Conservation (phyloP, 148 eudicot genomes). For the Tetragonia tetragonoides region DNA sequence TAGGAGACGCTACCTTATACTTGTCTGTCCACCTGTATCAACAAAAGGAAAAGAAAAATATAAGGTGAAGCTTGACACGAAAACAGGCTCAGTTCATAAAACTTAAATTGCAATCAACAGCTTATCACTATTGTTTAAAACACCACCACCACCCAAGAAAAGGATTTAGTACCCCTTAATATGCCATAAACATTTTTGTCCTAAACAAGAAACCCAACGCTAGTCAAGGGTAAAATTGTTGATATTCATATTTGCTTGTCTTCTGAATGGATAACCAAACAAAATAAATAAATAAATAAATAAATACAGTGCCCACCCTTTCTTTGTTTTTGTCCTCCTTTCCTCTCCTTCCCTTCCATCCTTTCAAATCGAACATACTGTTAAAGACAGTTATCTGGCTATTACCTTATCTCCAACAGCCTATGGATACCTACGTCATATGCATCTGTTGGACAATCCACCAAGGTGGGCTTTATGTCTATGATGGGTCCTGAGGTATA, state of each 20-base stretch:
- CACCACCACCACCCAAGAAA: neutral
- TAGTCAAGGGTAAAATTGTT: too few species aligned
- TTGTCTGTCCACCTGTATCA: slow-evolving; percentile 96
- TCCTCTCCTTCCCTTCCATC: neutral
- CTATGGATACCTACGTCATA: neutral
- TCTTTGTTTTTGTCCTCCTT: neutral
- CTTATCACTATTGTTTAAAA: neutral
- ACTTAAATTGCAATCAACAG: neutral
- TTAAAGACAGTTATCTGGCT: neutral
- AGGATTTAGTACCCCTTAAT: neutral
- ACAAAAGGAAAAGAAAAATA: slow-evolving; percentile 22
- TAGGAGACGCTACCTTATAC: slow-evolving; percentile 72
- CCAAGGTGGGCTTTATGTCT: neutral
- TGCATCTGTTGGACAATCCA: neutral
- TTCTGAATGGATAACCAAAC: neutral
- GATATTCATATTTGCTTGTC: too few species aligned
- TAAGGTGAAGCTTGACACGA: slow-evolving; percentile 8
- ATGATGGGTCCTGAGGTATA: neutral
- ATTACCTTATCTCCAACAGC: neutral
- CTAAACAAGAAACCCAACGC: too few species aligned
- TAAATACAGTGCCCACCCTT: too few species aligned
- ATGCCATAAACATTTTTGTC: too few species aligned
- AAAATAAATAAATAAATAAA: neutral
- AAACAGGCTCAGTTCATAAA: neutral
- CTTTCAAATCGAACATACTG: neutral